Percentiles rank a stretch among this genome's conserved stretches.
phyloP scores from a whole-genome alignment of 192 early-diverging fungal species.

The Podila verticillata region DNA sequence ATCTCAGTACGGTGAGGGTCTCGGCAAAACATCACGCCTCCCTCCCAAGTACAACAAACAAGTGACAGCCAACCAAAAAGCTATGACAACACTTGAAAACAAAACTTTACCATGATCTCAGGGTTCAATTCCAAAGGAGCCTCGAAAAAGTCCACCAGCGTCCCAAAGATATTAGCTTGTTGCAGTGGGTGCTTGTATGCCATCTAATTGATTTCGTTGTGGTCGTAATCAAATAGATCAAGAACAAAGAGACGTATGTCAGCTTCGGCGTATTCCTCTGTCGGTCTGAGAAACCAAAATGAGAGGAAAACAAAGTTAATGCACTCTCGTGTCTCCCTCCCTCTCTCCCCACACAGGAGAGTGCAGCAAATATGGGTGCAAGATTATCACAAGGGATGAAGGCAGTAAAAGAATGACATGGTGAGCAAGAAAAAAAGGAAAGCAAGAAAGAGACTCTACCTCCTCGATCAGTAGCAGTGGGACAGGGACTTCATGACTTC shows the following conservation, averaged over 20 bases:
- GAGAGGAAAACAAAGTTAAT: no score
- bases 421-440: no score
- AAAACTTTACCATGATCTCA: constrained; percentile 64
- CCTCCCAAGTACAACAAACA: not conserved
- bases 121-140: constrained; percentile 63
- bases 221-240: not conserved
- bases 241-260: not conserved
- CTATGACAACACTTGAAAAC: not conserved
- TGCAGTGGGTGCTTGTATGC: constrained; percentile 76
- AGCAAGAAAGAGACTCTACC: constrained; percentile 11
- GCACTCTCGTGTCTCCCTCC: no score
- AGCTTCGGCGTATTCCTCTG: not conserved
- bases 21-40: no score
- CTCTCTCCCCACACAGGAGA: no score
- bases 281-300: no score
- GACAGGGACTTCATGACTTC: constrained; percentile 64
- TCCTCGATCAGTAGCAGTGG: constrained; percentile 79
- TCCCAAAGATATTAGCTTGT: constrained; percentile 70
- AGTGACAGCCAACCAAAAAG: not conserved
- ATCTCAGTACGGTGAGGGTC: no score
- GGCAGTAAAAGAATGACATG: no score
- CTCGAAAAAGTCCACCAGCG: constrained; percentile 69
- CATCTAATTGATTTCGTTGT: constrained; percentile 52
- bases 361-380: no score
- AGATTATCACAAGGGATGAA: no score